A percentile compares a stretch with the other conserved stretches of the same genome.
Conservation (phyloP, 441 rosid genomes). For the Dalechampia spathulata region DNA sequence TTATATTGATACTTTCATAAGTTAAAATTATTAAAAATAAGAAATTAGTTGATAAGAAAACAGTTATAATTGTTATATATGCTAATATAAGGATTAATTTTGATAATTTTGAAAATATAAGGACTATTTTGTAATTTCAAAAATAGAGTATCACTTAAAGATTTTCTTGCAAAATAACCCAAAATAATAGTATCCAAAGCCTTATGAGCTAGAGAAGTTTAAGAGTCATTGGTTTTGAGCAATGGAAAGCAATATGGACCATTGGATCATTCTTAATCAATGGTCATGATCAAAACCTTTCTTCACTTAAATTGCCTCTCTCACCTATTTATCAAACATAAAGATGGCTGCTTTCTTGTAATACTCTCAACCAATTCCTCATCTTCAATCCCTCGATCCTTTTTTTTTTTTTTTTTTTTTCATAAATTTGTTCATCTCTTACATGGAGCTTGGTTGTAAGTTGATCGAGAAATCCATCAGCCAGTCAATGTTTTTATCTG, state of each 20-base stretch:
- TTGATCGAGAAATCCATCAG: conserved; percentile 9
- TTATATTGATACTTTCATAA: too few species aligned
- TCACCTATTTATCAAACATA: conserved; percentile 20
- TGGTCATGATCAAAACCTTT: conserved; percentile 19
- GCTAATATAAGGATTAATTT: too few species aligned
- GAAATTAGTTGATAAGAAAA: too few species aligned
- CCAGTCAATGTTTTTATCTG: conserved; percentile 27
- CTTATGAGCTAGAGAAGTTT: conserved; percentile 4
- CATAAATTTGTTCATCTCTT: too few species aligned
- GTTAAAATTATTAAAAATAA: too few species aligned
- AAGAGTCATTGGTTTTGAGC: conserved; percentile 9
- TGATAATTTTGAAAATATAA: too few species aligned
- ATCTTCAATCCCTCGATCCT: background rate
- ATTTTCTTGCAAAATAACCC: too few species aligned
- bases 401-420: background rate
- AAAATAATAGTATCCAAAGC: background rate
- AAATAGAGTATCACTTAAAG: too few species aligned
- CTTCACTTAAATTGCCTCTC: conserved; percentile 4
- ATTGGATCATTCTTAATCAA: conserved; percentile 23
- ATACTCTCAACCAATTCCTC: background rate
- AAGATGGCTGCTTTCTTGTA: conserved; percentile 1
- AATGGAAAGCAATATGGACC: conserved; percentile 17
- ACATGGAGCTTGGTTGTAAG: conserved; percentile 21
- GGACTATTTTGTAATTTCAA: too few species aligned
- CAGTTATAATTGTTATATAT: too few species aligned